phyloP scores from a whole-genome alignment of 83 land plant species.

The Thuja plicata region DNA sequence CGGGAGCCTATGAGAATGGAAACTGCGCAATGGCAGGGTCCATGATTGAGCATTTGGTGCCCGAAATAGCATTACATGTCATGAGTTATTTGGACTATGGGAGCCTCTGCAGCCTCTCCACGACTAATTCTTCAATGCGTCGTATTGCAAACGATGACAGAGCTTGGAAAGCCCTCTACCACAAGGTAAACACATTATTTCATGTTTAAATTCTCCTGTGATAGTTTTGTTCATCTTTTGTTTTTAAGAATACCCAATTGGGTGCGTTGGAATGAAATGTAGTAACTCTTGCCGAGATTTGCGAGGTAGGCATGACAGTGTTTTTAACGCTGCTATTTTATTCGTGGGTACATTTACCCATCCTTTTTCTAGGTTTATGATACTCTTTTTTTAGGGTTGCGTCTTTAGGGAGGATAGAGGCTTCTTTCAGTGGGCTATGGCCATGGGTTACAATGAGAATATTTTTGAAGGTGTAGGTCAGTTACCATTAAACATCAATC shows the following conservation, averaged over 20 bases:
- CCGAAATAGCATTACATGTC: constrained; percentile 35
- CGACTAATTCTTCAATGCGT: constrained; percentile 30
- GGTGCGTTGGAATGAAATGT: neutral
- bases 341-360: neutral
- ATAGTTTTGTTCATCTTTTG: neutral
- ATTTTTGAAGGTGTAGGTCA: neutral
- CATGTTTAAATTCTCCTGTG: neutral
- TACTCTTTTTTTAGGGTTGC: neutral
- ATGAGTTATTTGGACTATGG: constrained; percentile 29
- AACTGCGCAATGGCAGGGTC: constrained; percentile 14
- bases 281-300: neutral
- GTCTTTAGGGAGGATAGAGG: neutral
- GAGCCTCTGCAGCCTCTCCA: constrained; percentile 31
- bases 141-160: constrained; percentile 36
- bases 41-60: constrained; percentile 38
- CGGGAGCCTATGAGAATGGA: neutral
- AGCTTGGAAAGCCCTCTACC: constrained; percentile 28
- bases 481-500: neutral
- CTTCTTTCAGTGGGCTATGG: neutral
- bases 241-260: neutral
- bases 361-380: neutral
- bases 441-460: neutral
- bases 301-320: neutral
- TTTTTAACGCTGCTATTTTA: neutral
- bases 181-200: constrained; percentile 23